A percentile compares a stretch with the other conserved stretches of the same genome.
These are phyloP conservation scores for Tetradesmus obliquus DNA, from an alignment of 139 green algal species.

Conservation along the genomic window DNA sequence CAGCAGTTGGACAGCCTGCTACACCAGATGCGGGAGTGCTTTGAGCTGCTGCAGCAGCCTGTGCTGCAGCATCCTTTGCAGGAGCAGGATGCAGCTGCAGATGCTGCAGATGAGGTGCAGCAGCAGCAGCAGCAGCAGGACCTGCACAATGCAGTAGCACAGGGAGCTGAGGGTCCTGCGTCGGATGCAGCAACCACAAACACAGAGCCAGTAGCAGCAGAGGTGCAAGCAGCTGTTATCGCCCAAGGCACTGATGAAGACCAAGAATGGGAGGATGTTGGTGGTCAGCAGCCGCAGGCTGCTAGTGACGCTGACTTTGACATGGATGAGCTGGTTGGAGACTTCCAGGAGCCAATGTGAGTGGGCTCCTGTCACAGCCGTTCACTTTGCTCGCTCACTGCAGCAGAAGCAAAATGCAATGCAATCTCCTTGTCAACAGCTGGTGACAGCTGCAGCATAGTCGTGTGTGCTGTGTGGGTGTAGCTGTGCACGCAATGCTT, in stretches of 20 bases:
- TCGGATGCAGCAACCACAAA: neutral
- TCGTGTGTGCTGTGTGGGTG: no score
- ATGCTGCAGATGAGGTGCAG: neutral
- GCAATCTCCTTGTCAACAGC: no score
- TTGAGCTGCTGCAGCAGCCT: slow-evolving; percentile 2
- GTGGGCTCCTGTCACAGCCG: neutral
- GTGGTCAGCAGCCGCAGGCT: neutral
- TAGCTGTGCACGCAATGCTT: no score
- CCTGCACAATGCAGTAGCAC: neutral
- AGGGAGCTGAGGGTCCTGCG: neutral
- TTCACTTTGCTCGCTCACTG: no score
- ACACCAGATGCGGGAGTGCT: slow-evolving; percentile 26
- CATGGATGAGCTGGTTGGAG: slow-evolving; percentile 34
- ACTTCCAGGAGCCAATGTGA: slow-evolving; percentile 12
- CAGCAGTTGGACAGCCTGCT: slow-evolving; percentile 2
- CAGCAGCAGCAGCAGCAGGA: neutral
- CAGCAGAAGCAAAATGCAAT: no score
- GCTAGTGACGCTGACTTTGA: slow-evolving; percentile 7
- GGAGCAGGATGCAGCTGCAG: neutral
- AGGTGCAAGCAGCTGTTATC: neutral
- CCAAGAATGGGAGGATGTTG: slow-evolving; percentile 37
- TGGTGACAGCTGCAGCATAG: no score
- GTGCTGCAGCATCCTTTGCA: neutral
- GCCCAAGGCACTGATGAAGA: neutral
- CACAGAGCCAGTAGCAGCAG: neutral